Base-by-base conservation (phyloP, 345 rosid genomes). In the Kandelia obovata region DNA sequence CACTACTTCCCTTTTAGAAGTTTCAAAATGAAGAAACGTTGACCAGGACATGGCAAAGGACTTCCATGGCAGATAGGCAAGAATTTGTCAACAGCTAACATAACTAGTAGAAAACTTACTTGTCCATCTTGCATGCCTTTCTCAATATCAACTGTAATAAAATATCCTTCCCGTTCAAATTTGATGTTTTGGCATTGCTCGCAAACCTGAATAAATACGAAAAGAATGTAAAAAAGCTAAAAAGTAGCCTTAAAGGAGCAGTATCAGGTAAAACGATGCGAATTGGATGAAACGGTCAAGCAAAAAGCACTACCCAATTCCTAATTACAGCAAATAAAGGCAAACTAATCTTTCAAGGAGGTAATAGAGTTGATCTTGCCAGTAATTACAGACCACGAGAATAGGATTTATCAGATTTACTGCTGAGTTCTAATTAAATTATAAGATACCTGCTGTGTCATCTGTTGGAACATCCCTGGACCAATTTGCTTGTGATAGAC, bases 381-480 rank as follows among this genome's bases (percentile, higher is more conserved):
- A 39, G 26, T 53, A 56, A 35, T 27, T 43, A 55, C 16, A 9
- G 23, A 55, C 16, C 59, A 55, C 8, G 31, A 53, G 6, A 60
- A 26, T 9, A 52, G 61, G 26, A 47, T 30, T 30, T 43, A 75
- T 37, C 49, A 32, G 34, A 51, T 58, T 31, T 27, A 58, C 43
- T 9, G 62, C 16, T 17, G 35, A 49, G 28, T 28, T 21, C 65
- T 13, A 11, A 32, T 26, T 26, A 35, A 43, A 58, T 49, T 1
- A 63, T 21, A 7, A 1, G 17, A 46, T 75, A 91, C 99, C 98
- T 89, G 89, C 70, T 96, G 97, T 30, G 98, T 92, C 98, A 92
- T 96, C 81, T 96, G 99, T 74, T 96, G 99, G 82, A 90, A 96
- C 98, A 96, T 96, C 67, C 99, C 98, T 6, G 99, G 99, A 79